Base-by-base conservation (phyloP, 495 filamentous ascomycete genomes). In the Penicillium canariense region DNA sequence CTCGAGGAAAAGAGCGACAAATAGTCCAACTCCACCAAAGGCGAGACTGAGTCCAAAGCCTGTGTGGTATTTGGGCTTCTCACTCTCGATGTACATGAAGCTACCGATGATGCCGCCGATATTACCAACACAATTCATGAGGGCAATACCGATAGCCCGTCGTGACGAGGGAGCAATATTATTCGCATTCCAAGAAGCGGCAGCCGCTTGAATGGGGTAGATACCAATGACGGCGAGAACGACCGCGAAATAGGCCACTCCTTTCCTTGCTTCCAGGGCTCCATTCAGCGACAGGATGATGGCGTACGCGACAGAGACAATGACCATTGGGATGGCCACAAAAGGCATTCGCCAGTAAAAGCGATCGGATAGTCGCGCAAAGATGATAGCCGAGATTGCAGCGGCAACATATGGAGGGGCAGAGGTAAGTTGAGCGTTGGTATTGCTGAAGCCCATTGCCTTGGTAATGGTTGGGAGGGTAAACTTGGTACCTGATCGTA, bases 281-380 rank as follows among this genome's bases (percentile, higher is more conserved):
- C 62, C 68, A n/a, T 65, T 26, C 1, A 70, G 54, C 1, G 58
- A 61, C 31, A 68, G 47, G 8, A 70, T 54, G 10, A 70, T 57
- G 2, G 56, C 28, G 49, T 71, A 75, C n/a, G 58, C 71, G 23
- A 69, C 56, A 2, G 59, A 36, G 7, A 74, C 58, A 6, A 69
- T 54, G 11, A 57, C 25, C 15, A 66, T 45, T 4, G 71, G 66
- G 14, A 49, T 54, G 2, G 57, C 67, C 3, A 76, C 63, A 46
- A 76, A 77, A 12, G 72, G 69, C 62, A 69, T 67, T 7, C 71
- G 65, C 69, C 72, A 71, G 50, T 63, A 61, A 50, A 70, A 68
- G 5, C 58, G 56, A 32, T 78, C 75, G 1, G 71, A 69, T 12
- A 77, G 35, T 4, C 22, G 43, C 4, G 67, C 60, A 46, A 71